Evolutionary conservation across 441 rosid species (phyloP), one percentile per base, ranked within the genome.

Genomic region (Sinapis alba): DNA sequence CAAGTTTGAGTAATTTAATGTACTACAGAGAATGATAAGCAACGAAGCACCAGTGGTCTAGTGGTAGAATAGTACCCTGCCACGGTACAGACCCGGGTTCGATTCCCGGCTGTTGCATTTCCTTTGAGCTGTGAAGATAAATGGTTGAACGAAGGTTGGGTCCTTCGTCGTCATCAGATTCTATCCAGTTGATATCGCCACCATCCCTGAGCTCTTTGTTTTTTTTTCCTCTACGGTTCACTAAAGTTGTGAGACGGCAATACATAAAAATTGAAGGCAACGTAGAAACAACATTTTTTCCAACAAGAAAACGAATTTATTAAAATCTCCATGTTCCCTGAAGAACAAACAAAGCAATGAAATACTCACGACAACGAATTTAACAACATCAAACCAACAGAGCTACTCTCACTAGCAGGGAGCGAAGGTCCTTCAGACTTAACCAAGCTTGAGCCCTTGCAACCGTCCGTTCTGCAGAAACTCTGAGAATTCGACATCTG

Each of bases 21-120:
- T 11, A 38, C 0, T 11, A 38, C n/a, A 38, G 45, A 38, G 45
- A 12, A 11, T 38, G 5, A 11, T 41, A 13, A 41, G 0, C 47
- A 41, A 12, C 47, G 7, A 26, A 20, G 79, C 82, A 90, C 97
- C 92, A 86, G 93, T 90, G 94, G 97, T 89, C 97, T 88, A 86
- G 97, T 88, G 90, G 97, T 88, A 90, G 96, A 89, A 89, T 90
- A 95, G 92, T 95, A 91, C 93, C 93, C 95, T 95, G 93, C 96
- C 92, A 91, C 91, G 90, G 90, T 88, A 90, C 91, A 90, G 97
- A 89, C 90, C 88, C 80, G 89, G 86, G 97, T 88, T 91, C 90
- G 93, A 88, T 84, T 86, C 83, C 88, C 87, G 76, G 77, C 73
- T 72, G 76, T 73, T 71, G 78, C 72, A 56, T 50, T 2, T 38